Percentiles rank a stretch among this genome's conserved stretches.
Conservation (phyloP, 176 grass and related monocot species). For the Raddia distichophylla region DNA sequence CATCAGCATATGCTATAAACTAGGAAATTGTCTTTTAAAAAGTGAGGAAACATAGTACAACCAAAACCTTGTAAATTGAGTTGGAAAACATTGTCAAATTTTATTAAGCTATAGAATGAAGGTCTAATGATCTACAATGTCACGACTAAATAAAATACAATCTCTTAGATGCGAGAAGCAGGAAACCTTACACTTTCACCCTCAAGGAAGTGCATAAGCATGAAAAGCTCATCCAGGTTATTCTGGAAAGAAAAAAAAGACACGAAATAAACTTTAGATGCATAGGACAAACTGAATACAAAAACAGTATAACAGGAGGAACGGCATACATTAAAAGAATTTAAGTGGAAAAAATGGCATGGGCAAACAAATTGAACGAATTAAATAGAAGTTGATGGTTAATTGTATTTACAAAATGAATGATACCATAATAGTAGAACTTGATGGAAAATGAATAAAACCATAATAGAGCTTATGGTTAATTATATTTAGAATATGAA, state of each 20-base stretch:
- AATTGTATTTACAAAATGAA: conserved; percentile 6
- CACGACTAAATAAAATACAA: conserved; percentile 34
- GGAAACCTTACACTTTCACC: conserved; percentile 80
- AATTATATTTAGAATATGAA: too few species aligned
- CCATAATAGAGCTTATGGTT: neutral
- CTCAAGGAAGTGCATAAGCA: conserved; percentile 99
- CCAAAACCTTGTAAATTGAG: neutral
- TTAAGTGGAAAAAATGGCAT: conserved; percentile 8
- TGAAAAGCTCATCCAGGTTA: conserved; percentile 99
- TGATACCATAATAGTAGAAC: conserved; percentile 5
- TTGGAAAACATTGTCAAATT: too few species aligned
- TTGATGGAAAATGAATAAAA: neutral
- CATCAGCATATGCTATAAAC: conserved; percentile 11
- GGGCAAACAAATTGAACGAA: conserved; percentile 28
- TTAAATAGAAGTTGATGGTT: neutral
- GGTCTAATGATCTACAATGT: conserved; percentile 21
- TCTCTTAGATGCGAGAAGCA: conserved; percentile 26
- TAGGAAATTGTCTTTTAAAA: conserved; percentile 6
- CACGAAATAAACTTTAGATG: conserved; percentile 39
- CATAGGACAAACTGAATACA: conserved; percentile 1
- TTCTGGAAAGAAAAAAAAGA: conserved; percentile 66
- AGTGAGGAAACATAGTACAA: neutral
- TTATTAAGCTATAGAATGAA: neutral
- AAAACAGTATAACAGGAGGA: conserved; percentile 27
- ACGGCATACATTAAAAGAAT: conserved; percentile 4